phyloP scores from a whole-genome alignment of 352 stramenopile species.

The Aphanomyces cochlioides region DNA sequence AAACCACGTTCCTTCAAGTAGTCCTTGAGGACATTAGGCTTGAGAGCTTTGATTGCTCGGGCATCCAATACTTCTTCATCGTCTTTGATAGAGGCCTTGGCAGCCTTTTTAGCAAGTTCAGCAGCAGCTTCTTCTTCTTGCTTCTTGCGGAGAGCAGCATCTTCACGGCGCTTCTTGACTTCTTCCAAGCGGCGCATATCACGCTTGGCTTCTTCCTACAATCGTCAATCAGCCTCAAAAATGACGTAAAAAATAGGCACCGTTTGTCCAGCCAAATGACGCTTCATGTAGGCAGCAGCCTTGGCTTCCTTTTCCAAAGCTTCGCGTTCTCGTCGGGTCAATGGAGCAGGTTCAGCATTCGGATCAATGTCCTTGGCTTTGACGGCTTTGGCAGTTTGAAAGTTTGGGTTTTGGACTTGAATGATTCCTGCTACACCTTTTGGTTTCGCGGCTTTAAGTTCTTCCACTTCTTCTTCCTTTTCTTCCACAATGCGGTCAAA shows the following conservation, averaged over 20 bases:
- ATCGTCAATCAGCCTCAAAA: no score
- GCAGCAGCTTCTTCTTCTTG: constrained; percentile 73
- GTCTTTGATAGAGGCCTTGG: constrained; percentile 53
- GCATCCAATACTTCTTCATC: constrained; percentile 70
- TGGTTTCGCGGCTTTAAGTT: constrained; percentile 47
- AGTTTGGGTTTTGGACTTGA: constrained; percentile 83
- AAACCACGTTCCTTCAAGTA: constrained; percentile 81
- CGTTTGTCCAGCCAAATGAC: constrained; percentile 80
- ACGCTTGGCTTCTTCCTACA: constrained; percentile 77
- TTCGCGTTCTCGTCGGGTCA: constrained; percentile 80
- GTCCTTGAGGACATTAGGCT: constrained; percentile 84
- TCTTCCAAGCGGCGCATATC: constrained; percentile 74
- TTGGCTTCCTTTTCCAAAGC: constrained; percentile 80
- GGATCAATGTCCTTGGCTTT: constrained; percentile 82
- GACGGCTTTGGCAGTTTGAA: constrained; percentile 73
- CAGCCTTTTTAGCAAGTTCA: constrained; percentile 51
- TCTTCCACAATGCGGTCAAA: constrained; percentile 68
- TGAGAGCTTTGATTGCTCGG: constrained; percentile 80
- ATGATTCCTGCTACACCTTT: constrained; percentile 61
- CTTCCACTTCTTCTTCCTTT: constrained; percentile 34
- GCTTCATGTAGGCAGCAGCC: constrained; percentile 74
- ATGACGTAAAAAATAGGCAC: constrained; percentile 30
- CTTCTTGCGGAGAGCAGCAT: constrained; percentile 72
- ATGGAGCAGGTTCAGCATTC: constrained; percentile 52
- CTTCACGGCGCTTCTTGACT: constrained; percentile 75